Percentiles rank a stretch among this genome's conserved stretches.
phyloP scores from a whole-genome alignment of 768 basidiomycete genomes.

The Scleroderma citrinum region DNA sequence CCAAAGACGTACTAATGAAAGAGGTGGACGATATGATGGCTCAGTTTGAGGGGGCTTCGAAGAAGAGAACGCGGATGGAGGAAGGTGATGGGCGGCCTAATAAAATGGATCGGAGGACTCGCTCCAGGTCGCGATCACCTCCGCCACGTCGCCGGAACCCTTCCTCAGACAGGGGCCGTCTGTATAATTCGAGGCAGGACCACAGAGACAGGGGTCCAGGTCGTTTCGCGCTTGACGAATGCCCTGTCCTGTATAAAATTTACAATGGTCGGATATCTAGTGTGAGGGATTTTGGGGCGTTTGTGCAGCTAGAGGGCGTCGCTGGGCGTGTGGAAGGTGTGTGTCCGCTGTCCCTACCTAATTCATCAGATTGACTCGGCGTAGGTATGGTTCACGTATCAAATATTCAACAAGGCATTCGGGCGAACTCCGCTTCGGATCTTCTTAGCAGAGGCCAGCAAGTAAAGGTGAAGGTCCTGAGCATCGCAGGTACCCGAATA shows the following conservation, averaged over 20 bases:
- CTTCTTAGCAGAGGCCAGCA: conserved; percentile 76
- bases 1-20: conserved; percentile 78
- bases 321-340: conserved; percentile 83
- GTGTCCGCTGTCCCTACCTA: conserved; percentile 15
- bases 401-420: conserved; percentile 77
- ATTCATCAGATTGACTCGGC: not conserved
- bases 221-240: conserved; percentile 55
- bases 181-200: conserved; percentile 37
- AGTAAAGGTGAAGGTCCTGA: conserved; percentile 97
- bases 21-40: conserved; percentile 90
- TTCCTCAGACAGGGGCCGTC: conserved; percentile 57
- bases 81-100: conserved; percentile 39
- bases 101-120: conserved; percentile 56
- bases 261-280: conserved; percentile 83
- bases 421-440: conserved; percentile 84
- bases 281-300: conserved; percentile 94
- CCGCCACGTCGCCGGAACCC: conserved; percentile 46
- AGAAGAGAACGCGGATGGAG: conserved; percentile 46
- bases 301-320: conserved; percentile 85
- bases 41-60: conserved; percentile 61
- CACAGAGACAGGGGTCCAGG: conserved; percentile 36
- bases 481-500: conserved; percentile 73
- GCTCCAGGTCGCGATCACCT: conserved; percentile 40
- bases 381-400: conserved; percentile 97
- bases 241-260: conserved; percentile 89